Evolutionary conservation across 2,329 filamentous ascomycete species (phyloP).

Genomic region (Piedraia hortae): DNA sequence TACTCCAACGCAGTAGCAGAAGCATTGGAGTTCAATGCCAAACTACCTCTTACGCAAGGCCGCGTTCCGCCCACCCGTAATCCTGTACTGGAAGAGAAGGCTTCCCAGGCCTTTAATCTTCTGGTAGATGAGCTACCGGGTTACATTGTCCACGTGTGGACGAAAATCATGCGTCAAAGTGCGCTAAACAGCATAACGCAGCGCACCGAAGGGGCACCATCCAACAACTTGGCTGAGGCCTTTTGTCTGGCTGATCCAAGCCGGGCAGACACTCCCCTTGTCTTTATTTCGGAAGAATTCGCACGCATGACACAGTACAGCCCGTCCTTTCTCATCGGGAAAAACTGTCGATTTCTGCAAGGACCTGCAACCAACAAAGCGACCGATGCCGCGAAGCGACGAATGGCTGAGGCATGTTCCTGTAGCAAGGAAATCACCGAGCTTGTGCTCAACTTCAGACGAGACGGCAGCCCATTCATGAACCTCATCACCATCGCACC

Average conservation of each 20-base stretch:
- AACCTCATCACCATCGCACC: conserved; percentile 51
- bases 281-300: conserved; percentile 54
- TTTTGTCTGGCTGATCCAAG: conserved; percentile 55
- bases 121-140: conserved; percentile 45
- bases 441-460: conserved; percentile 44
- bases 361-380: conserved; percentile 40
- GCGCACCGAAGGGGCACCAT: conserved; percentile 37
- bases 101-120: conserved; percentile 33
- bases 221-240: conserved; percentile 47
- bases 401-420: conserved; percentile 32
- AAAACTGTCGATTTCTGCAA: conserved; percentile 55
- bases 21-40: conserved; percentile 28
- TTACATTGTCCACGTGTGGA: conserved; percentile 41
- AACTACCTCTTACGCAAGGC: conserved; percentile 26
- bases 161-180: conserved; percentile 42
- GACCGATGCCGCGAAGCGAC: conserved; percentile 30
- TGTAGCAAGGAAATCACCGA: conserved; percentile 44
- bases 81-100: conserved; percentile 30
- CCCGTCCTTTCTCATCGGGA: conserved; percentile 42
- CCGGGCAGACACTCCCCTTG: conserved; percentile 44
- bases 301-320: conserved; percentile 49
- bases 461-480: conserved; percentile 53
- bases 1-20: conserved; percentile 43
- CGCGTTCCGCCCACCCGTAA: conserved; percentile 28
- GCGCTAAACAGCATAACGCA: conserved; percentile 38